Evolutionary conservation across 164 flowering plant genomes (phyloP).

Genomic region (Magnolia sinica): DNA sequence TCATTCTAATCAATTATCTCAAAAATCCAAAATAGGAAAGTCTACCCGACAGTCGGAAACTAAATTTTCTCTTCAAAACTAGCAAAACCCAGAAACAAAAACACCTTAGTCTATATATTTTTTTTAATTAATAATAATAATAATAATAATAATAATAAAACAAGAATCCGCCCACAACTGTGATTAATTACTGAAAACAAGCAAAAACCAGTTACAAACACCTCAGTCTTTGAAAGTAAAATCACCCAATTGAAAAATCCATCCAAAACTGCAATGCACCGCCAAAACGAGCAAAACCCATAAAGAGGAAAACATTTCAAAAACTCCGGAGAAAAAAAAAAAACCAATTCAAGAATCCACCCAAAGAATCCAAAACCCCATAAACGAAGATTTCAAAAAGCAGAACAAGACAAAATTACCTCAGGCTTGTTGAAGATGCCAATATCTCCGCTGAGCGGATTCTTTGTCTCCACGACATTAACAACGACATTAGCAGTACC

Average conservation of each 20-base stretch:
- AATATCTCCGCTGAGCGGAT: constrained; percentile 57
- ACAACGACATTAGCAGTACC: constrained; percentile 79
- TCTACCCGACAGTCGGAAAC: too few relatives aligned
- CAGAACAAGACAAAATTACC: constrained; percentile 36
- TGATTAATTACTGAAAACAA: not conserved
- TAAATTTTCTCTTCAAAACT: too few relatives aligned
- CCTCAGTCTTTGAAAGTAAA: not conserved
- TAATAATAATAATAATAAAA: too few relatives aligned
- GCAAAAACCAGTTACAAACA: not conserved
- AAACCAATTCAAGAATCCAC: not conserved
- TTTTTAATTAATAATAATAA: too few relatives aligned
- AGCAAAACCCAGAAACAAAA: not conserved
- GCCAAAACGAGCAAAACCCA: not conserved
- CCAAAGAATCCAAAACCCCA: not conserved
- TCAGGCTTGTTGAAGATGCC: constrained; percentile 77
- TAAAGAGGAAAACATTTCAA: not conserved
- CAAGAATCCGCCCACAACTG: not conserved
- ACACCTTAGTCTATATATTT: too few relatives aligned
- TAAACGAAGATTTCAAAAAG: not conserved
- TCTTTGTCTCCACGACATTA: constrained; percentile 57
- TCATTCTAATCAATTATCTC: not conserved
- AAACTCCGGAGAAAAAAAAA: not conserved
- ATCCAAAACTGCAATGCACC: not conserved
- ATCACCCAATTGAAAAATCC: not conserved
- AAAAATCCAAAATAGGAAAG: not conserved